Percentiles rank a stretch among this genome's conserved stretches.
Evolutionary conservation across 2,329 filamentous ascomycete genomes (phyloP).

Genomic region (Sporothrix euskadiensis): DNA sequence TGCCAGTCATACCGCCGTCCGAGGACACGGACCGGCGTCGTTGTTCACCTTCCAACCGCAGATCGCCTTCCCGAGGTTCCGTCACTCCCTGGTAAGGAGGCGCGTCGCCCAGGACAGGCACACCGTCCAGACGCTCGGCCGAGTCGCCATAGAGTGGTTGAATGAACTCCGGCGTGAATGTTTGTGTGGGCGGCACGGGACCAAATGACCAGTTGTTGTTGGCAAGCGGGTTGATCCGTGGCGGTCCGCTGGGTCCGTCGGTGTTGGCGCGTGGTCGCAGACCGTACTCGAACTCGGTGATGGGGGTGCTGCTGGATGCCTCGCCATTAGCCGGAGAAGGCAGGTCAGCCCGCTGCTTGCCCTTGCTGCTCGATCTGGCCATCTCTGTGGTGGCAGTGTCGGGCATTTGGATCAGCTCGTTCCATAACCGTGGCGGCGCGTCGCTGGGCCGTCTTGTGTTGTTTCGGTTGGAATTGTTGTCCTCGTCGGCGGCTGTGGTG

Average conservation of each 20-base stretch:
- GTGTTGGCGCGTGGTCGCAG: constrained; percentile 56
- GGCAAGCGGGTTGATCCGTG: constrained; percentile 53
- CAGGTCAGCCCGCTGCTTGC: constrained; percentile 22
- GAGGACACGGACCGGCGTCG: background rate
- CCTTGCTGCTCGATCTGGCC: constrained; percentile 24
- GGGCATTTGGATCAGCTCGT: background rate
- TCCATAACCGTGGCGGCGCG: background rate
- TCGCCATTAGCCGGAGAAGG: background rate
- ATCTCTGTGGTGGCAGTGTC: constrained; percentile 1
- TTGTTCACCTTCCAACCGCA: background rate
- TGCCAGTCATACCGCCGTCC: background rate
- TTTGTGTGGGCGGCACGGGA: background rate
- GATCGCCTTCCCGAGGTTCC: constrained; percentile 5
- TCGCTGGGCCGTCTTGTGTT: background rate
- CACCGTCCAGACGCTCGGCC: background rate
- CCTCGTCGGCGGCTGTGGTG: background rate
- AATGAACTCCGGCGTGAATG: background rate
- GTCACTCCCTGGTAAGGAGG: background rate
- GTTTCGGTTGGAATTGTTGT: no score
- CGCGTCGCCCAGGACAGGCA: background rate
- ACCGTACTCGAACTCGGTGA: constrained; percentile 27
- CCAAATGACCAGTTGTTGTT: constrained; percentile 64
- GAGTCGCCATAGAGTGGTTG: constrained; percentile 8
- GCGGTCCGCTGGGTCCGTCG: constrained; percentile 53
- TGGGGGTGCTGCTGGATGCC: background rate